Conservation (phyloP, 2,329 filamentous ascomycete species). For the Epichloe typhina region DNA sequence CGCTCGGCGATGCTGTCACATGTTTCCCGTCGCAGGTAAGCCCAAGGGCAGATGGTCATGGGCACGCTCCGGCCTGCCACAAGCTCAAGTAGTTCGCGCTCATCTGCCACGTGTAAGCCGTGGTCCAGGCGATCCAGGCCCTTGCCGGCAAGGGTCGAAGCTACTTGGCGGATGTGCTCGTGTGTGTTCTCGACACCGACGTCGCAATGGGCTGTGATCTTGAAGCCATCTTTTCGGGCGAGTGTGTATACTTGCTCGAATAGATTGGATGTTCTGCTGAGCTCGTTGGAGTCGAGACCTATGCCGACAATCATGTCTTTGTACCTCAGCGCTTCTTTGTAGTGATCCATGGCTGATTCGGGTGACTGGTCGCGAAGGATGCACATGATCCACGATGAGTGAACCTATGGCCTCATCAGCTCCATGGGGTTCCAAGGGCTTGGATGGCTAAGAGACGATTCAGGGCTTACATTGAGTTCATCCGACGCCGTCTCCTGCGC, state of each 20-base stretch:
- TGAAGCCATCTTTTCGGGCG: constrained; percentile 26
- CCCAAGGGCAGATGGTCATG: constrained; percentile 52
- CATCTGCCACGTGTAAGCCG: constrained; percentile 50
- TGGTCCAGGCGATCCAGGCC: constrained; percentile 57
- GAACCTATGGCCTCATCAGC: constrained; percentile 36
- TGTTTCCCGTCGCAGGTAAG: constrained; percentile 9
- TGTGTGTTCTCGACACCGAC: constrained; percentile 34
- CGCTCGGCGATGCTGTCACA: constrained; percentile 35
- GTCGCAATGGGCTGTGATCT: constrained; percentile 36
- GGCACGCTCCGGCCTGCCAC: constrained; percentile 43
- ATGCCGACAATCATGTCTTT: constrained; percentile 30
- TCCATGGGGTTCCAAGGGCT: no score
- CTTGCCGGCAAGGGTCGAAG: constrained; percentile 40
- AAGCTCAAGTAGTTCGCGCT: constrained; percentile 40
- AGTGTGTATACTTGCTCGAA: constrained; percentile 27
- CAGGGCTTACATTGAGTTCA: constrained; percentile 18
- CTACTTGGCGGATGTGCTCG: constrained; percentile 37
- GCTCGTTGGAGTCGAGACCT: constrained; percentile 33
- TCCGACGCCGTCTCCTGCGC: constrained; percentile 45
- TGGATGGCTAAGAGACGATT: no score
- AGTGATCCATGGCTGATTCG: constrained; percentile 55
- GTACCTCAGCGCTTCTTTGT: constrained; percentile 26
- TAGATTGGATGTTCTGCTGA: constrained; percentile 28
- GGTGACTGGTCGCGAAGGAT: constrained; percentile 56
- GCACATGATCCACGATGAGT: constrained; percentile 54